These are phyloP conservation scores for sunflower (Helianthus annuus) DNA, from an alignment of 129 eudicot genomes.

Conservation along the genomic window HanXRQr2.0-SUNRISE NC_035445.2:156811501-156812000, in stretches of 20 bases:
- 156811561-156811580: background rate
- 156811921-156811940: background rate
- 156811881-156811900: background rate
- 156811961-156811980: background rate
- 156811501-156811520: no score
- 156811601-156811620: background rate
- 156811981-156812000: background rate
- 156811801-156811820: background rate
- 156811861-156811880: no score
- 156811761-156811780: no score
- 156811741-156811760: background rate
- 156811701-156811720: background rate
- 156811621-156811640: background rate
- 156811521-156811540: background rate
- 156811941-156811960: background rate
- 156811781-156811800: background rate
- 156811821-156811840: background rate
- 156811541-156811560: background rate
- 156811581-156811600: background rate
- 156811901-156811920: background rate
- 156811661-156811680: background rate
- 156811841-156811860: background rate
- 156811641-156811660: constrained; percentile 1
- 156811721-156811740: background rate
- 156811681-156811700: background rate